These are phyloP conservation scores for Colletotrichum eremochloae DNA, from an alignment of 2,329 filamentous ascomycete genomes.

Conservation along the genomic window DNA sequence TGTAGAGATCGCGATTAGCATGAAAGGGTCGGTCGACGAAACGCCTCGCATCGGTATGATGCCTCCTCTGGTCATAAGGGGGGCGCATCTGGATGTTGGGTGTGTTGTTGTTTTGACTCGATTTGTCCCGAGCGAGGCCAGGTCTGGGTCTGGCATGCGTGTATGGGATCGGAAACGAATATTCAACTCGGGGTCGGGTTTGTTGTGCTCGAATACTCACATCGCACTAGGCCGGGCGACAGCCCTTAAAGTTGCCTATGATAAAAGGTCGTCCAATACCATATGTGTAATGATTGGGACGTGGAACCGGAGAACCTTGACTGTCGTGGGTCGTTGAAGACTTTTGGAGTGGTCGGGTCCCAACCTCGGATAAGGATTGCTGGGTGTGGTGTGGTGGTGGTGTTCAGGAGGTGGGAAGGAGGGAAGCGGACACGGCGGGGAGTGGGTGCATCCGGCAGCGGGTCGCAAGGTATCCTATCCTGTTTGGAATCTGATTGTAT, in stretches of 20 bases:
- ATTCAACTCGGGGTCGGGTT: slow-evolving; percentile 12
- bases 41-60: slow-evolving; percentile 36
- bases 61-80: slow-evolving; percentile 32
- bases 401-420: slow-evolving; percentile 35
- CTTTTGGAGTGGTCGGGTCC: slow-evolving; percentile 41
- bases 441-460: slow-evolving; percentile 41
- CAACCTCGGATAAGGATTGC: slow-evolving; percentile 41
- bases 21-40: slow-evolving; percentile 27
- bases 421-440: slow-evolving; percentile 41
- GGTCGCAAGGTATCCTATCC: slow-evolving; percentile 29
- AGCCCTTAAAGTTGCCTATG: slow-evolving; percentile 42
- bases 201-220: slow-evolving; percentile 38
- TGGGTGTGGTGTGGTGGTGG: slow-evolving; percentile 23
- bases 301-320: slow-evolving; percentile 41
- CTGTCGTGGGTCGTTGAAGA: slow-evolving; percentile 41
- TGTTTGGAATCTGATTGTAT: slow-evolving; percentile 15
- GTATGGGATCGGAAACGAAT: slow-evolving; percentile 15
- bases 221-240: slow-evolving; percentile 43
- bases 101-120: slow-evolving; percentile 3
- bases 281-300: slow-evolving; percentile 42
- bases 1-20: slow-evolving; percentile 47
- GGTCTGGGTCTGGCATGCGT: slow-evolving; percentile 16
- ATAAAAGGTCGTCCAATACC: slow-evolving; percentile 37
- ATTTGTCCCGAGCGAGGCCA: slow-evolving; percentile 15
- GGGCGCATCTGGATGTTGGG: slow-evolving; percentile 35